Percentiles rank a stretch among this genome's conserved stretches.
Conservation (phyloP, 495 filamentous ascomycete species). For the Massariosphaeria phaeospora region DNA sequence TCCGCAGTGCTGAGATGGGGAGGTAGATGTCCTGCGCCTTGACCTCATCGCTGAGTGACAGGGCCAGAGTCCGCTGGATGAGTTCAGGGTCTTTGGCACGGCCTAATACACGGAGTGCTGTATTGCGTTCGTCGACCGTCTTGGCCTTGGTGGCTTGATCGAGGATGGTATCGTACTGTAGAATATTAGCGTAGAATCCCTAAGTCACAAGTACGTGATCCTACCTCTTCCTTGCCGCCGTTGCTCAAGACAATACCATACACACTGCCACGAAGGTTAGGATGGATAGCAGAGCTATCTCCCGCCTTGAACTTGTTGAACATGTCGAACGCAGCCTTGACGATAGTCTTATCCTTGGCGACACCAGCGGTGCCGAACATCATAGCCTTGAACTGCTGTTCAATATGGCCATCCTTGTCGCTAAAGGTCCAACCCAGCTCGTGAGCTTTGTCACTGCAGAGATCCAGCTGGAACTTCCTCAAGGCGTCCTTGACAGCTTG, state of each 20-base stretch:
- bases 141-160: conserved; percentile 79
- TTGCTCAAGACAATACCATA: conserved; percentile 68
- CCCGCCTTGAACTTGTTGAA: conserved; percentile 63
- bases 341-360: conserved; percentile 58
- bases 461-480: conserved; percentile 70
- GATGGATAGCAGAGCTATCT: conserved; percentile 65
- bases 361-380: conserved; percentile 63
- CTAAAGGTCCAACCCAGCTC: conserved; percentile 83
- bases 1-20: conserved; percentile 70
- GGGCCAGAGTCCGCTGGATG: conserved; percentile 70
- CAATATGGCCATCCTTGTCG: conserved; percentile 75
- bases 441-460: conserved; percentile 73
- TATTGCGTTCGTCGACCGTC: conserved; percentile 91
- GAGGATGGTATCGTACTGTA: conserved; percentile 68
- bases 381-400: conserved; percentile 78
- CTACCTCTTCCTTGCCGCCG: conserved; percentile 67
- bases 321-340: conserved; percentile 64
- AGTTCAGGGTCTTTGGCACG: conserved; percentile 70
- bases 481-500: conserved; percentile 65
- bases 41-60: conserved; percentile 75
- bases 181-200: conserved; percentile 27
- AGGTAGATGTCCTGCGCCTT: conserved; percentile 97
- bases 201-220: conserved; percentile 15
- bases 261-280: conserved; percentile 65
- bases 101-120: conserved; percentile 82